A percentile compares a stretch with the other conserved stretches of the same genome.
Evolutionary conservation across 1,139 yeast species (phyloP).

Genomic region (Debaryomyces psychrophilus): DNA sequence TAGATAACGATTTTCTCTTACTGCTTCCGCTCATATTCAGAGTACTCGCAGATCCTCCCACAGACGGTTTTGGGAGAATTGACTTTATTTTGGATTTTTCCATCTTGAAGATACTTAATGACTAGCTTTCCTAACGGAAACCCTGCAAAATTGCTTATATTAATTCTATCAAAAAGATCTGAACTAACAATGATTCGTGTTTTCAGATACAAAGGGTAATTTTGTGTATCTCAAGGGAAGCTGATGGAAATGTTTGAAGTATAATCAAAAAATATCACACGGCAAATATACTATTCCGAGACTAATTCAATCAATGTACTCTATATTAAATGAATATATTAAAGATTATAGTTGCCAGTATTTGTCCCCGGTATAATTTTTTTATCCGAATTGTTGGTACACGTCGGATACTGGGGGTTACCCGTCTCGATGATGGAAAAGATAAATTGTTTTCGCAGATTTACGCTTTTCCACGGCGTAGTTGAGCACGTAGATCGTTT

Average conservation of each 20-base stretch:
- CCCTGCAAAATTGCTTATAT: neutral
- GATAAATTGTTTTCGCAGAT: slow-evolving; percentile 29
- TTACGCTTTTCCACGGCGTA: slow-evolving; percentile 11
- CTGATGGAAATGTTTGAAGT: neutral
- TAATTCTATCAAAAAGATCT: slow-evolving; percentile 9
- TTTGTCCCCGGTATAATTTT: slow-evolving; percentile 6
- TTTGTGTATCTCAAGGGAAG: neutral
- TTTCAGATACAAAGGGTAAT: neutral
- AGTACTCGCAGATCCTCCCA: slow-evolving; percentile 15
- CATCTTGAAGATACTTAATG: slow-evolving; percentile 21
- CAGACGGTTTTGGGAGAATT: slow-evolving; percentile 37
- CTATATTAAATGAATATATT: neutral
- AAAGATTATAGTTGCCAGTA: neutral
- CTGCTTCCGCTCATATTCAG: slow-evolving; percentile 11
- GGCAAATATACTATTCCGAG: neutral
- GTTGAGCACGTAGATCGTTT: slow-evolving; percentile 16
- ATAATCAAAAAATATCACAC: neutral
- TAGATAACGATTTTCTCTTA: slow-evolving; percentile 13
- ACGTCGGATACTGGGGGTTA: slow-evolving; percentile 13
- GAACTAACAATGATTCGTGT: slow-evolving; percentile 7
- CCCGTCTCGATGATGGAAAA: slow-evolving; percentile 36
- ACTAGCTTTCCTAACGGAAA: neutral
- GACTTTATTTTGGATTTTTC: slow-evolving; percentile 45
- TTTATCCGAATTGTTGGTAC: slow-evolving; percentile 6
- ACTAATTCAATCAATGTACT: neutral